Evolutionary conservation across 176 grass and related monocot species (phyloP), one percentile per base, ranked within the genome.

Genomic region (Avena eriantha): DNA sequence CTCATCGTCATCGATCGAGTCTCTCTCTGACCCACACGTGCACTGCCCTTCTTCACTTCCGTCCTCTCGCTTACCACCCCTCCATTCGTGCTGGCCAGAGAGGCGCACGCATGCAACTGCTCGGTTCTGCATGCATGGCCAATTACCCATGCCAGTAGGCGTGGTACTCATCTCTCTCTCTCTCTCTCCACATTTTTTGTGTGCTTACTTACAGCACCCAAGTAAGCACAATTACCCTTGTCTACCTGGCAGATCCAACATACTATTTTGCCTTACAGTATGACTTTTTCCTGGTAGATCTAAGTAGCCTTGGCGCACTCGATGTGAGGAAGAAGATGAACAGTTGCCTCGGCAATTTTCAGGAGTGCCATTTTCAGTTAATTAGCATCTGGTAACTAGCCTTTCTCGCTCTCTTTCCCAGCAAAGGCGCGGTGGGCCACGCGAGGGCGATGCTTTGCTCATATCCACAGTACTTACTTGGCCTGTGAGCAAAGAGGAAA

Each of bases 1-100:
- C 58, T 31, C 26, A 33, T 66, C 61, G 39, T 41, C 36, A 39
- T 39, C 36, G 72, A 75, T 75, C 22, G 54, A 29, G 35, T 45
- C 74, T 83, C 85, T 90, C 66, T 46, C 82, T 71, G 34, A 63
- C 59, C 58, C 91, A 82, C 86, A 93, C 89, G 92, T 91, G 92
- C 85, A 41, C 65, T 69, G 34, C 49, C 66, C 77, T 54, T 33
- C 78, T 73, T 56, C 87, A 68, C 73, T 47, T 35, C 35, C 55
- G 77, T 79, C 70, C 78, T 87, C 89, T 26, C 74, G 67, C 22
- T 51, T 83, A 80, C 16, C 57, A 18, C 84, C 17, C 79, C 59
- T 60, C 48, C 39, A 64, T 83, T 77, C 66, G 19, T 77, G 81
- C 79, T 36, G 53, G 33, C 69, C 48, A 63, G 24, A 26, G 61